A percentile compares a stretch with the other conserved stretches of the same genome.
These are phyloP conservation scores for Pascua guehoae DNA, from an alignment of 1,284 basidiomycete genomes.

Conservation along the genomic window DNA sequence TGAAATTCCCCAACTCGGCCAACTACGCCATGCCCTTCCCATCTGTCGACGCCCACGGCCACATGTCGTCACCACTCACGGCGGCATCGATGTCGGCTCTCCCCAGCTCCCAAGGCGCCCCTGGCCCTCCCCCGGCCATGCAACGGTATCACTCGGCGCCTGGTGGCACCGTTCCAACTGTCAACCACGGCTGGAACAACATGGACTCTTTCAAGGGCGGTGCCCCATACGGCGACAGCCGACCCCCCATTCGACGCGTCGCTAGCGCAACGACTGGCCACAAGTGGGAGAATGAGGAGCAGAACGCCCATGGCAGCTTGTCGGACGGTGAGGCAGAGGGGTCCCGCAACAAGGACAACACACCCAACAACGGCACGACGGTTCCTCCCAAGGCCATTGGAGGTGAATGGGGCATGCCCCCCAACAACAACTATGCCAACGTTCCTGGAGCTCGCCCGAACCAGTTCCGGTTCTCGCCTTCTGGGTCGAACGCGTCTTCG, in stretches of 20 bases:
- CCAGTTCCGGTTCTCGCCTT: constrained; percentile 20
- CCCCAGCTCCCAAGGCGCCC: constrained; percentile 1
- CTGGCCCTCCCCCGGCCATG: constrained; percentile 27
- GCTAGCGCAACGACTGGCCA: constrained; percentile 27
- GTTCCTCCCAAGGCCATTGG: no score
- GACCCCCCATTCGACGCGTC: constrained; percentile 10
- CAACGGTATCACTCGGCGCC: constrained; percentile 43
- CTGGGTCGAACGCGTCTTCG: constrained; percentile 20
- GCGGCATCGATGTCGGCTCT: constrained; percentile 2
- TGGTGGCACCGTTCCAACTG: constrained; percentile 24
- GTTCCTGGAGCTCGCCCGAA: background rate
- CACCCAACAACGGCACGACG: background rate
- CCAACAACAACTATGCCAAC: background rate
- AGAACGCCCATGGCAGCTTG: background rate
- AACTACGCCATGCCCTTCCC: constrained; percentile 18
- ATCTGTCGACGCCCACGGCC: constrained; percentile 17
- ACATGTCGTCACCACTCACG: constrained; percentile 10
- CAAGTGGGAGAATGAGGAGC: constrained; percentile 13
- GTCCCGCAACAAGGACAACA: constrained; percentile 12
- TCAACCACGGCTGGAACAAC: constrained; percentile 23
- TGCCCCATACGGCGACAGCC: constrained; percentile 10
- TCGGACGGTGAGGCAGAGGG: background rate
- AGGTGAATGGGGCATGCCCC: no score
- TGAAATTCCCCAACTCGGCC: constrained; percentile 20
- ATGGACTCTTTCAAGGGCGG: constrained; percentile 15